Percentiles rank a stretch among this genome's conserved stretches.
These are phyloP conservation scores for Paecilomyces sp. DNA, from an alignment of 2,329 filamentous ascomycete species.

Conservation along the genomic window DNA sequence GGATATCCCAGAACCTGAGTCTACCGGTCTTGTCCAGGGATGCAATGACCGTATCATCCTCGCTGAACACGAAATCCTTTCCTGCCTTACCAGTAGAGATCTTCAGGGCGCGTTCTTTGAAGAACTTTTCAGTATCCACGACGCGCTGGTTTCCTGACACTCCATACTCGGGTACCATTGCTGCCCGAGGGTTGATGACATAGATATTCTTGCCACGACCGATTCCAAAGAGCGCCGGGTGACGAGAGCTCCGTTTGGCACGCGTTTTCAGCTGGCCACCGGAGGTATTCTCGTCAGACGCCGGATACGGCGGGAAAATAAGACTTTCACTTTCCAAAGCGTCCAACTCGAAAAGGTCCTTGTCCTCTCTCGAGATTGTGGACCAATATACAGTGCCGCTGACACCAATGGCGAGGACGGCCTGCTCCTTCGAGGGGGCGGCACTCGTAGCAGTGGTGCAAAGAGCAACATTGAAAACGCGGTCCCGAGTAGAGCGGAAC, in stretches of 20 bases:
- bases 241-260: conserved; percentile 78
- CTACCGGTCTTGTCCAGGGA: conserved; percentile 95
- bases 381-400: conserved; percentile 98
- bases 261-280: conserved; percentile 93
- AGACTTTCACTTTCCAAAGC: conserved; percentile 81
- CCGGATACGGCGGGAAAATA: conserved; percentile 76
- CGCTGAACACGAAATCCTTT: conserved; percentile 96
- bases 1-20: conserved; percentile 97
- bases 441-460: conserved; percentile 57
- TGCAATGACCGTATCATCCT: conserved; percentile 89
- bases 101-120: conserved; percentile 79
- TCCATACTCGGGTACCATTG: conserved; percentile 43
- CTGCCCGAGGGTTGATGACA: conserved; percentile 62
- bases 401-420: conserved; percentile 85
- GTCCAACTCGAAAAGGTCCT: conserved; percentile 70
- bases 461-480: conserved; percentile 88
- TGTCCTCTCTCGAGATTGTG: conserved; percentile 66
- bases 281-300: conserved; percentile 82
- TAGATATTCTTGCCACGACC: conserved; percentile 94
- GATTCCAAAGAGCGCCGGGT: conserved; percentile 91
- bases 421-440: conserved; percentile 58
- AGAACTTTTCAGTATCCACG: conserved; percentile 81
- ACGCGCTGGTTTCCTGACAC: conserved; percentile 46
- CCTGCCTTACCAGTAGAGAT: conserved; percentile 97
- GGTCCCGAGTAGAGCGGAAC: conserved; percentile 84